Base-by-base conservation (phyloP, 2,329 filamentous ascomycete genomes). In the Annulohypoxylon truncatum region DNA sequence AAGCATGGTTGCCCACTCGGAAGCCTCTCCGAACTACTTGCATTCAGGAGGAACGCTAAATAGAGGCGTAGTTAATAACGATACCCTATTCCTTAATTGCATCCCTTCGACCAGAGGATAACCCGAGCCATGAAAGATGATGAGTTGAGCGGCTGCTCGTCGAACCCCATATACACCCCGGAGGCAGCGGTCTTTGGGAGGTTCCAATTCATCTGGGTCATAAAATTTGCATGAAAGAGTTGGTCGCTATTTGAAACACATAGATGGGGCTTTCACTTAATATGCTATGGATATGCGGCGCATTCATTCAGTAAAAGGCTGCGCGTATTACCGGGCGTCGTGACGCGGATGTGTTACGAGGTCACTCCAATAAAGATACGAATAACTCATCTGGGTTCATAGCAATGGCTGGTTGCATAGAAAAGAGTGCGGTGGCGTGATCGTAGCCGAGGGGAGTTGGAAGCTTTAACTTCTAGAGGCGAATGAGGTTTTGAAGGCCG, bases 1-100 rank as follows among this genome's bases (percentile, higher is more conserved):
- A 94, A 94, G 83, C 92, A 92, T 74, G 95, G 96, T 18, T 98
- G 95, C 83, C 90, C 90, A 58, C 84, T 96, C 60, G 86, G 86
- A 48, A 97, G 92, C 79, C 84, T 99, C 71, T 90, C 94, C 15
- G 94, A 97, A 75, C 82, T 99, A 68, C 85, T 99, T 67, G 90
- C 92, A 58, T 99, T 96, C 83, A 93, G 94, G 84, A 91, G 92
- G 78, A 86, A 90, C 70, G 82, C 83, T 61, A 90, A 90, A 81
- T 90, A 86, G 77, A 58, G 33, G 50, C 57, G 60, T 69, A 55
- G 67, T 63, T 66, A 70, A 71, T 66, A 64, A 71, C 70, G 71
- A 75, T 74, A 74, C 69, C 61, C 67, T 56, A 64, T 70, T 73
- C 66, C 66, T 67, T 71, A 74, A 66, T 70, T 71, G 58, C 55